Evolutionary conservation across 176 grass and related monocot genomes (phyloP).

Genomic region (Triticum monococcum): DNA sequence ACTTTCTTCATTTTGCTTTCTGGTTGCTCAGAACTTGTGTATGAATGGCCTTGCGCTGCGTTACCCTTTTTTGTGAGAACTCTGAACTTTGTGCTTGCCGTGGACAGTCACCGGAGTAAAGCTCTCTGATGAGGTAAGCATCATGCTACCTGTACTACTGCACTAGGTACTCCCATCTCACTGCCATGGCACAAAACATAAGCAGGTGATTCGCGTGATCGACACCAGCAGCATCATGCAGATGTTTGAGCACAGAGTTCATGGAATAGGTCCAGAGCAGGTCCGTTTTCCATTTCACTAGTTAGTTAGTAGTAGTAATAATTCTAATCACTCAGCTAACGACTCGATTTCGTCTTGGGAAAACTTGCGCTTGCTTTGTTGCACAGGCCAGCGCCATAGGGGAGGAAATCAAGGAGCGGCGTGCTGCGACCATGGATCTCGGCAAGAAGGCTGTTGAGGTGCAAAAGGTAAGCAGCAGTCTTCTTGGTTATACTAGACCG

Average conservation of each 20-base stretch:
- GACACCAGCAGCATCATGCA: constrained; percentile 66
- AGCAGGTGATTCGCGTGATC: constrained; percentile 67
- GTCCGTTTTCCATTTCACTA: constrained; percentile 26
- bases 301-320: background rate
- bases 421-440: constrained; percentile 70
- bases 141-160: background rate
- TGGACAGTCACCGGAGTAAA: constrained; percentile 59
- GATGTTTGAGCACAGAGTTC: constrained; percentile 73
- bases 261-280: constrained; percentile 72
- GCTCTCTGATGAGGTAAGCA: constrained; percentile 53
- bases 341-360: background rate
- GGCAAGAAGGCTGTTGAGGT: constrained; percentile 69
- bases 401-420: constrained; percentile 82
- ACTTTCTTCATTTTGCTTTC: background rate
- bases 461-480: constrained; percentile 48
- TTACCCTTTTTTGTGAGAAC: background rate
- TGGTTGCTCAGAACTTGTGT: background rate
- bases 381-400: constrained; percentile 47
- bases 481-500: too few relatives aligned
- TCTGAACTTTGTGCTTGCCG: constrained; percentile 7
- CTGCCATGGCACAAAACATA: background rate
- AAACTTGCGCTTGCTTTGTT: background rate
- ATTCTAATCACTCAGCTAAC: background rate
- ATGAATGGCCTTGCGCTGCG: background rate
- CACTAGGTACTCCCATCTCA: background rate